Conservation (phyloP, 2,329 filamentous ascomycete species). For the Ceratocystis alfenasii region DNA sequence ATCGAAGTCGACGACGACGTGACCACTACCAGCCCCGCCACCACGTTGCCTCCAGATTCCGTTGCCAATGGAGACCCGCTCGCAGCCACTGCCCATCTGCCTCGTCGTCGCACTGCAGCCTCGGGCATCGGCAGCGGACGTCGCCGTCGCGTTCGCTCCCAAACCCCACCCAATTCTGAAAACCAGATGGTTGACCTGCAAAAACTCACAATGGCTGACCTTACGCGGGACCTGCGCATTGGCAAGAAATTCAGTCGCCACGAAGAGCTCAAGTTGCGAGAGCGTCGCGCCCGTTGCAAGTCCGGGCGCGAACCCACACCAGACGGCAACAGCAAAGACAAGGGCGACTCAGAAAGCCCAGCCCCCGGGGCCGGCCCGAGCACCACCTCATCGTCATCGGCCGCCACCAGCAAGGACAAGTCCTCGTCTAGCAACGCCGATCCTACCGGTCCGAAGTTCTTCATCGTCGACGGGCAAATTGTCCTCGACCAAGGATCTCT, state of each 20-base stretch:
- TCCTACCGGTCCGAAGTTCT: slow-evolving; percentile 42
- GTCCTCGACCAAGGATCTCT: slow-evolving; percentile 57
- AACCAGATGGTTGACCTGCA: slow-evolving; percentile 50
- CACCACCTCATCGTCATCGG: background rate
- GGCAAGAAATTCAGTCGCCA: slow-evolving; percentile 67
- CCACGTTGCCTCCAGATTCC: slow-evolving; percentile 7
- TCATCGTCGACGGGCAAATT: slow-evolving; percentile 60
- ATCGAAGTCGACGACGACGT: slow-evolving; percentile 19
- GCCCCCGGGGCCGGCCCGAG: slow-evolving; percentile 19
- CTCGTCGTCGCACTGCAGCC: too few relatives aligned
- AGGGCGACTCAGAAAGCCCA: background rate
- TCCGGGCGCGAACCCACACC: slow-evolving; percentile 23
- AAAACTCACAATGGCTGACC: slow-evolving; percentile 57
- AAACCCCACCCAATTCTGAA: slow-evolving; percentile 54
- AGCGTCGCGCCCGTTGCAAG: slow-evolving; percentile 35
- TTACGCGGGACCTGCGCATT: slow-evolving; percentile 56
- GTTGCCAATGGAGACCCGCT: background rate
- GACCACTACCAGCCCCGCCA: slow-evolving; percentile 22
- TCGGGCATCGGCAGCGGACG: slow-evolving; percentile 21
- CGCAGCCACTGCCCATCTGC: slow-evolving; percentile 23
- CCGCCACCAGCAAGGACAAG: background rate
- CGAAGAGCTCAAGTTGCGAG: slow-evolving; percentile 57
- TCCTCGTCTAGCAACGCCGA: slow-evolving; percentile 23
- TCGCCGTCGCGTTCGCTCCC: slow-evolving; percentile 34
- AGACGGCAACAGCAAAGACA: slow-evolving; percentile 31